phyloP scores from a whole-genome alignment of 495 filamentous ascomycete genomes.

The Cudoniella acicularis region DNA sequence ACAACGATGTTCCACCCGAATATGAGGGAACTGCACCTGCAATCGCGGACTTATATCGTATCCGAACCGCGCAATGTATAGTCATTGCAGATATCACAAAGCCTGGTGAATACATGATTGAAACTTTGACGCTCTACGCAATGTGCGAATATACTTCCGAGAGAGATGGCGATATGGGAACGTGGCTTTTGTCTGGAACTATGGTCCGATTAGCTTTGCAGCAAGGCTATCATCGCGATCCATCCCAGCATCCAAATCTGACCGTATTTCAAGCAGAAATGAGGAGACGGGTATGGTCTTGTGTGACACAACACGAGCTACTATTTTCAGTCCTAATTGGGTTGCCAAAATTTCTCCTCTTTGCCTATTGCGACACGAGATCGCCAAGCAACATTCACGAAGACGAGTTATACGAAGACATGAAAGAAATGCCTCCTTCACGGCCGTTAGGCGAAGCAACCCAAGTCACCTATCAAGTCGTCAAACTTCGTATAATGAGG shows the following conservation, averaged over 20 bases:
- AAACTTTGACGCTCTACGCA: constrained; percentile 44
- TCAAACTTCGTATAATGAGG: constrained; percentile 16
- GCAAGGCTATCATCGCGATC: constrained; percentile 56
- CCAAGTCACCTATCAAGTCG: constrained; percentile 14
- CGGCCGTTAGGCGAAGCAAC: constrained; percentile 16
- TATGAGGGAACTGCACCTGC: constrained; percentile 24
- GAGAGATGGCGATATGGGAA: constrained; percentile 41
- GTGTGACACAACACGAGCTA: constrained; percentile 22
- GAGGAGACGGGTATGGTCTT: constrained; percentile 52
- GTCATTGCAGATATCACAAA: constrained; percentile 40
- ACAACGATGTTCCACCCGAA: constrained; percentile 26
- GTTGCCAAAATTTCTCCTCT: background rate
- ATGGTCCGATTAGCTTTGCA: constrained; percentile 48
- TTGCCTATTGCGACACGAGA: constrained; percentile 19
- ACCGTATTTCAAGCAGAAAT: constrained; percentile 54
- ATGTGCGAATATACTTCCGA: constrained; percentile 41
- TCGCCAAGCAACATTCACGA: constrained; percentile 17
- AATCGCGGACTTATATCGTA: constrained; percentile 11
- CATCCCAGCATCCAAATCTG: constrained; percentile 42
- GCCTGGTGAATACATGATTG: constrained; percentile 39
- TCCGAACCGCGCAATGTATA: constrained; percentile 36
- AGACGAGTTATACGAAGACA: constrained; percentile 21
- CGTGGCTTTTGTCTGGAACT: constrained; percentile 44
- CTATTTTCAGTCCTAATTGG: constrained; percentile 17
- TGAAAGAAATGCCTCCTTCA: constrained; percentile 17